Conservation (phyloP, 805 yeast species). For the Wickerhamiella shivajii region DNA sequence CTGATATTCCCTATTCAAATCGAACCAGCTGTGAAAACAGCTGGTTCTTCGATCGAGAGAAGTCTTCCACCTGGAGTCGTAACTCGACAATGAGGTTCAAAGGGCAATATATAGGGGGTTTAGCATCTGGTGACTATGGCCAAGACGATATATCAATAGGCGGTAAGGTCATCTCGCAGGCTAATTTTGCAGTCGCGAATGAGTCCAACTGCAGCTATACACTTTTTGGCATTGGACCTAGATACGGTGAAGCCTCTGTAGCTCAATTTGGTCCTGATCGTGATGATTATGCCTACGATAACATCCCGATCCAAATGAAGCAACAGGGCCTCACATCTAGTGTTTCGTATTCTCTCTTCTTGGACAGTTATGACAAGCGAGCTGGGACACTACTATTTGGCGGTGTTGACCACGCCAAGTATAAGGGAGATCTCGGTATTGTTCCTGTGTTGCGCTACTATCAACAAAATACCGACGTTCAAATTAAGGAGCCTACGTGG, state of each 20-base stretch:
- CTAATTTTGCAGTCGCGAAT: not conserved
- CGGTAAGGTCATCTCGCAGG: not conserved
- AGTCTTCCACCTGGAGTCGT: constrained; percentile 9
- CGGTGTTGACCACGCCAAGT: constrained; percentile 32
- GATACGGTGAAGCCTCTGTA: not conserved
- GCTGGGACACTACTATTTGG: constrained; percentile 32
- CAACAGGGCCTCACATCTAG: constrained; percentile 30
- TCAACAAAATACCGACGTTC: no score
- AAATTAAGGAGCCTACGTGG: constrained; percentile 1
- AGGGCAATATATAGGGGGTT: constrained; percentile 23
- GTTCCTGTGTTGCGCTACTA: constrained; percentile 22
- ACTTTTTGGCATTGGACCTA: constrained; percentile 25
- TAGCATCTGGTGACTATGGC: no score
- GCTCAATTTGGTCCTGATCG: constrained; percentile 1
- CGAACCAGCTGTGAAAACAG: constrained; percentile 1
- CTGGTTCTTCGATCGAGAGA: constrained; percentile 12
- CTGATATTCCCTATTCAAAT: constrained; percentile 8
- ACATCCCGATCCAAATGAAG: constrained; percentile 48
- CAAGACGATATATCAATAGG: not conserved
- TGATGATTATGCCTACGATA: constrained; percentile 31
- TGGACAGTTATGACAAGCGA: constrained; percentile 23
- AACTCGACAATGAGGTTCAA: constrained; percentile 16
- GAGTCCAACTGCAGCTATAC: not conserved
- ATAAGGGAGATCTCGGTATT: constrained; percentile 26
- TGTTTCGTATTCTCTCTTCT: constrained; percentile 34